Evolutionary conservation across 1,284 basidiomycete genomes (phyloP).

Genomic region (Peniophora sp.): DNA sequence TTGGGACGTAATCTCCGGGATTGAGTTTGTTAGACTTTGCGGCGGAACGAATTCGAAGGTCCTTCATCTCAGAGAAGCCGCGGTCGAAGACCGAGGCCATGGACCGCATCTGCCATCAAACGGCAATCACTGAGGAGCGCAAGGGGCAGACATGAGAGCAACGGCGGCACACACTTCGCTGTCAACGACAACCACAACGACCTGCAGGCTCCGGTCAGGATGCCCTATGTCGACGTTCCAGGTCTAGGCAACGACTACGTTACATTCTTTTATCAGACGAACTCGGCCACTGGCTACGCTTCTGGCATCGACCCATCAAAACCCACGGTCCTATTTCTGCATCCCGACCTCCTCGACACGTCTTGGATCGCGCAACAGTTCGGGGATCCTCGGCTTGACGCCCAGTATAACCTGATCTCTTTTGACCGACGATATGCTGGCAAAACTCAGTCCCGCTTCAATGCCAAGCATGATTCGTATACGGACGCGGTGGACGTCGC

Average conservation of each 20-base stretch:
- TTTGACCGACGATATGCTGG: conserved; percentile 64
- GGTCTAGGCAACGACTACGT: conserved; percentile 56
- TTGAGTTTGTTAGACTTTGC: too few relatives aligned
- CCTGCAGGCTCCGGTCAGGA: conserved; percentile 16
- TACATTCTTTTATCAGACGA: conserved; percentile 65
- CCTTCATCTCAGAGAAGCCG: too few relatives aligned
- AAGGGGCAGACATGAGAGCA: too few relatives aligned
- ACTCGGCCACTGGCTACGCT: conserved; percentile 46
- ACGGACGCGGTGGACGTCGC: conserved; percentile 72
- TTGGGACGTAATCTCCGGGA: too few relatives aligned
- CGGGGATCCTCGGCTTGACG: conserved; percentile 51
- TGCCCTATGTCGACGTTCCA: conserved; percentile 66
- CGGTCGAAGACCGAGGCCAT: too few relatives aligned
- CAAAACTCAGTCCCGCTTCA: conserved; percentile 43
- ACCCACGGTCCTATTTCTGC: conserved; percentile 59
- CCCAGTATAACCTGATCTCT: conserved; percentile 58
- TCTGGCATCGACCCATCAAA: conserved; percentile 57
- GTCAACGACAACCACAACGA: too few relatives aligned
- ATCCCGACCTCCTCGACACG: conserved; percentile 60
- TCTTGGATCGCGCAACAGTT: conserved; percentile 62
- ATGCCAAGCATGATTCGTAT: conserved; percentile 58
- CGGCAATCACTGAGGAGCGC: too few relatives aligned
- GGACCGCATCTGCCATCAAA: too few relatives aligned
- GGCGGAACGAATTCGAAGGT: too few relatives aligned
- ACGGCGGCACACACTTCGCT: too few relatives aligned